phyloP scores from a whole-genome alignment of 2,329 filamentous ascomycete genomes.

The Fusarium sp. region DNA sequence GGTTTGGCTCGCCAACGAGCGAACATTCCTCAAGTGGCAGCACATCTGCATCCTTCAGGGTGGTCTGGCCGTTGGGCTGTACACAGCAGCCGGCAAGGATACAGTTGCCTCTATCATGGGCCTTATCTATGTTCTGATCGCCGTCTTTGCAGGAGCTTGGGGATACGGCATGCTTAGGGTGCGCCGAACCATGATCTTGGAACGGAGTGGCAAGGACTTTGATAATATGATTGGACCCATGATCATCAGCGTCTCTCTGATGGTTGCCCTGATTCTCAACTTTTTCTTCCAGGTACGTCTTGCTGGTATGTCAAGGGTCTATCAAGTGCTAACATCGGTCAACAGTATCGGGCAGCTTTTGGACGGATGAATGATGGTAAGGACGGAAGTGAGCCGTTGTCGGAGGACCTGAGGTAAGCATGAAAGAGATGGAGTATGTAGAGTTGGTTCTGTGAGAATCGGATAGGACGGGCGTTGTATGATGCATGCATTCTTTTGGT shows the following conservation, averaged over 20 bases:
- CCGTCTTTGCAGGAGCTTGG: conserved; percentile 87
- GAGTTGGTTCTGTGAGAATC: conserved; percentile 15
- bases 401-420: conserved; percentile 48
- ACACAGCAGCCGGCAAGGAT: conserved; percentile 87
- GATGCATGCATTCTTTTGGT: conserved; percentile 30
- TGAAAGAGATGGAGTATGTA: conserved; percentile 16
- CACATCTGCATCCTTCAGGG: conserved; percentile 92
- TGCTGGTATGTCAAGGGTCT: neutral
- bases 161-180: conserved; percentile 86
- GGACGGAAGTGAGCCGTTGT: conserved; percentile 22
- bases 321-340: conserved; percentile 22
- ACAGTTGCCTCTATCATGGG: conserved; percentile 82
- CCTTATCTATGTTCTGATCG: conserved; percentile 85
- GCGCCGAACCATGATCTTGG: conserved; percentile 81
- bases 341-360: conserved; percentile 51
- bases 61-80: conserved; percentile 84
- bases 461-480: conserved; percentile 31
- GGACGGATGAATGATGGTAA: conserved; percentile 42
- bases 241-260: conserved; percentile 83
- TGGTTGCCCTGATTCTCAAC: conserved; percentile 84
- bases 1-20: conserved; percentile 98
- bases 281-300: conserved; percentile 83
- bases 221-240: conserved; percentile 89
- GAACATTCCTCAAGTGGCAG: conserved; percentile 99
- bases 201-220: conserved; percentile 91